A percentile compares a stretch with the other conserved stretches of the same genome.
phyloP scores from a whole-genome alignment of 805 yeast species.

The Ogataea ganodermae region DNA sequence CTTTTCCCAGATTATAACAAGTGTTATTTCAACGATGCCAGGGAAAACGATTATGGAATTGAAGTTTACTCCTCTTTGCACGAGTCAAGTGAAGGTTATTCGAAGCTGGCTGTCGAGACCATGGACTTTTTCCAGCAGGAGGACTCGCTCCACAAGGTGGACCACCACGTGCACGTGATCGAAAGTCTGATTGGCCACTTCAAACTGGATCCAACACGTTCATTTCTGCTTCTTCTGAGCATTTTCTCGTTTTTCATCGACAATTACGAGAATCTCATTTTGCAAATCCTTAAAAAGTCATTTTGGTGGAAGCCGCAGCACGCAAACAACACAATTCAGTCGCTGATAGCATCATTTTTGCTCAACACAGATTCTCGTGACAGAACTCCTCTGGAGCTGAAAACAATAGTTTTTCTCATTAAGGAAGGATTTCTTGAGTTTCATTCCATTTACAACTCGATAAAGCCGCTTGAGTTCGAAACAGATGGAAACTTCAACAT shows the following conservation, averaged over 20 bases:
- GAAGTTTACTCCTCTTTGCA: conserved; percentile 57
- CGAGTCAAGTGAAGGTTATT: conserved; percentile 79
- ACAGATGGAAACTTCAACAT: conserved; percentile 21
- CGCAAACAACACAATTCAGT: conserved; percentile 23
- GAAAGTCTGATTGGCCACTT: conserved; percentile 71
- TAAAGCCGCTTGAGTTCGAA: conserved; percentile 47
- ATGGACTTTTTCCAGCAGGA: conserved; percentile 42
- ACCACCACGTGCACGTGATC: conserved; percentile 48
- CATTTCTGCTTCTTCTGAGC: conserved; percentile 62
- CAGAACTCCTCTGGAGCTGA: conserved; percentile 23
- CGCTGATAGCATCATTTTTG: conserved; percentile 26
- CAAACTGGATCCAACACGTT: conserved; percentile 69
- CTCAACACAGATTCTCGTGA: conserved; percentile 45
- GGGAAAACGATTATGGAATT: conserved; percentile 32
- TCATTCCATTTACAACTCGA: conserved; percentile 56
- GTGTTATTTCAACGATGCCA: conserved; percentile 33
- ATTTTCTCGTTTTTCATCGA: conserved; percentile 49
- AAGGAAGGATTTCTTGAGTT: conserved; percentile 68
- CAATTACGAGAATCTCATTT: conserved; percentile 45
- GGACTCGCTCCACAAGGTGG: conserved; percentile 43
- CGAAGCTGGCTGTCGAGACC: conserved; percentile 59
- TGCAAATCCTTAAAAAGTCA: conserved; percentile 53
- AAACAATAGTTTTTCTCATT: conserved; percentile 54
- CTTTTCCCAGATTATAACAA: conserved; percentile 33
- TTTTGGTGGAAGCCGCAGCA: conserved; percentile 56